Conservation (phyloP, 495 filamentous ascomycete genomes). For the Talaromyces ruber region DNA sequence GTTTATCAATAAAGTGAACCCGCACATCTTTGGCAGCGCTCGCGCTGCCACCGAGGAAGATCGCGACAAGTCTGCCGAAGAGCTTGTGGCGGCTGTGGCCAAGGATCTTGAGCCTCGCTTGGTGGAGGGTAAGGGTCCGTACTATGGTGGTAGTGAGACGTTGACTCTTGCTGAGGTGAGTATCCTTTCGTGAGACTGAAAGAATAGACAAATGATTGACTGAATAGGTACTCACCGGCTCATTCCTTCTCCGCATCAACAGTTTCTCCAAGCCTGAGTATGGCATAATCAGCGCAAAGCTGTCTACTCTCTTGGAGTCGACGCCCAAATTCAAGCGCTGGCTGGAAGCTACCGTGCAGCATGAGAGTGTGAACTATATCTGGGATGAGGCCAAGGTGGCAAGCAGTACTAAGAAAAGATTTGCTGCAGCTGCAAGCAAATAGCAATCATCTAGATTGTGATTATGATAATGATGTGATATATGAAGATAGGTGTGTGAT, state of each 20-base stretch:
- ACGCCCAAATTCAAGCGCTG: constrained; percentile 61
- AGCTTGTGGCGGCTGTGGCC: constrained; percentile 42
- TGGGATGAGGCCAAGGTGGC: constrained; percentile 39
- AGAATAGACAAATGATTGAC: background rate
- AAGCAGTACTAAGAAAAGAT: constrained; percentile 13
- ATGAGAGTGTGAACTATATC: constrained; percentile 61
- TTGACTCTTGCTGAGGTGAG: constrained; percentile 72
- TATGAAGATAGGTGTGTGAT: background rate
- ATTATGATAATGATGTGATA: background rate
- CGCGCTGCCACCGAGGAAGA: constrained; percentile 27
- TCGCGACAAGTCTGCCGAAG: constrained; percentile 22
- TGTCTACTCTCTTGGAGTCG: constrained; percentile 39
- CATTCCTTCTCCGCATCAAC: constrained; percentile 55
- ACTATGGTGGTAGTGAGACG: constrained; percentile 71
- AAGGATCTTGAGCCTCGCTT: constrained; percentile 74
- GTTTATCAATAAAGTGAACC: constrained; percentile 54
- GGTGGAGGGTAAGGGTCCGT: constrained; percentile 51
- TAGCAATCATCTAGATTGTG: background rate
- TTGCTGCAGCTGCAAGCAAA: constrained; percentile 7
- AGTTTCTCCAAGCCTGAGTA: constrained; percentile 38
- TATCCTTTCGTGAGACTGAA: background rate
- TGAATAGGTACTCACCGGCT: constrained; percentile 52
- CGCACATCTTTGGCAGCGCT: constrained; percentile 33
- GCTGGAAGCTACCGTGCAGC: constrained; percentile 49
- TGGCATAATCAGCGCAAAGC: constrained; percentile 39